Percentiles rank a stretch among this genome's conserved stretches.
phyloP scores from a whole-genome alignment of 306 rosid genomes.

The Abrus pulchellus region DNA sequence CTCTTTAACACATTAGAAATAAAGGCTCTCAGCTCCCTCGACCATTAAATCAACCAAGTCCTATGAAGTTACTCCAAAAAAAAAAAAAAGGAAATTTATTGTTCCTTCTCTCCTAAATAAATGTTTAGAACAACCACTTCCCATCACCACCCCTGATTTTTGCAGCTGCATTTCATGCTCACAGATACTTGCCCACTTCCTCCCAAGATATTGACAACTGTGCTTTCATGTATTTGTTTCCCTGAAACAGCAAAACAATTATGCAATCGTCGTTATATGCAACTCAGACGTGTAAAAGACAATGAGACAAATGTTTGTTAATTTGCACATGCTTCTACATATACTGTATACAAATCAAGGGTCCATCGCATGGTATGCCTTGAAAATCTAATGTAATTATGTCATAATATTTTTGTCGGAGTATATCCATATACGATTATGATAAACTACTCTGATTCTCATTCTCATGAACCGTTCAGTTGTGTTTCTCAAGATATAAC shows the following conservation, averaged over 20 bases:
- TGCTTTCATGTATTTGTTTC: slow-evolving; percentile 14
- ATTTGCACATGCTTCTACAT: neutral
- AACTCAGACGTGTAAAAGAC: slow-evolving; percentile 12
- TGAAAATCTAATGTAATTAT: slow-evolving; percentile 9
- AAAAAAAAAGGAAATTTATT: slow-evolving; percentile 45
- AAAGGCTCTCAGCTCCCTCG: slow-evolving; percentile 58
- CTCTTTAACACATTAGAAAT: slow-evolving; percentile 47
- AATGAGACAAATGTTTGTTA: slow-evolving; percentile 12
- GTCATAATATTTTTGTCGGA: neutral
- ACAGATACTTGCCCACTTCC: slow-evolving; percentile 28
- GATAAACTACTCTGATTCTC: neutral
- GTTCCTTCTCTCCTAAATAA: slow-evolving; percentile 52
- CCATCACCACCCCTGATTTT: slow-evolving; percentile 25
- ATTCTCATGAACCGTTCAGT: no score
- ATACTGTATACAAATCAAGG: neutral
- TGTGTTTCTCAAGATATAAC: no score
- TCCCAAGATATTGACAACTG: slow-evolving; percentile 2
- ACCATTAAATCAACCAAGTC: slow-evolving; percentile 57
- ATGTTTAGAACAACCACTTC: slow-evolving; percentile 51
- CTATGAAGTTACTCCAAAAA: slow-evolving; percentile 44
- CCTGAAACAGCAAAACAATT: slow-evolving; percentile 24
- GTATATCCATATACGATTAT: neutral
- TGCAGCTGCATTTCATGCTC: slow-evolving; percentile 47
- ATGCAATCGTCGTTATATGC: slow-evolving; percentile 9
- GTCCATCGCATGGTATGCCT: neutral